Evolutionary conservation across 1,284 basidiomycete genomes (phyloP), one percentile per base, ranked within the genome.

Genomic region (Malassezia restricta): DNA sequence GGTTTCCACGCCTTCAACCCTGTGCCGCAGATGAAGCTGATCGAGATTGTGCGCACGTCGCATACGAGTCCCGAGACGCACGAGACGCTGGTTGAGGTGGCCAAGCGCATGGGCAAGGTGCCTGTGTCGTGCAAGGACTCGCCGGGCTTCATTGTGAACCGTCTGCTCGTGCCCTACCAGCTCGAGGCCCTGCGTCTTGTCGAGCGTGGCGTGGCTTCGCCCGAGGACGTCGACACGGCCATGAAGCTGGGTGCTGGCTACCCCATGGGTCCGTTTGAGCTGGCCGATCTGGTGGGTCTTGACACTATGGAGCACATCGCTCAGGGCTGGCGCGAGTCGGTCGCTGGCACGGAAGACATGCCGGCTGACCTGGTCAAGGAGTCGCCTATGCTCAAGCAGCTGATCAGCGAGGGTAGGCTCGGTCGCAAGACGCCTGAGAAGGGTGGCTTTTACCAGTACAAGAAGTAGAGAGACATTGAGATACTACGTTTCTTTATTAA

Each of bases 201-300:
- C 17, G 79, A 81, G 66, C 75, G 79, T 30, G 79, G 79, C 12
- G 79, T 80, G 48, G 79, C 79, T 0, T 76, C 78, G 8, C 69
- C 77, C 11, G 75, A 79, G 68, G 79, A 81, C 67, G 76, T 80
- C 51, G 79, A 81, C 67, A 76, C 74, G 9, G 79, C 79, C 33
- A 81, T 81, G 79, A 79, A 80, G 71, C 75, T 80, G 27, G 79
- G 79, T 29, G 79, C 79, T 12, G 79, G 79, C 42, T 66, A 69
- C 59, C 68, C 73, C 6, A 72, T 76, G 65, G 74, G 78, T 60
- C 79, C 79, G 27, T 77, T 80, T 62, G 78, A 80, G 67, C 75
- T 81, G 8, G 75, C 77, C 29, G 79, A 80, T 66, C 77, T 78
- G 50, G 77, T 79, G 40, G 79, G 79, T 37, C 73, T 80, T 42